These are phyloP conservation scores for Astrocystis sublimbata DNA, from an alignment of 495 filamentous ascomycete genomes.

Conservation along the genomic window DNA sequence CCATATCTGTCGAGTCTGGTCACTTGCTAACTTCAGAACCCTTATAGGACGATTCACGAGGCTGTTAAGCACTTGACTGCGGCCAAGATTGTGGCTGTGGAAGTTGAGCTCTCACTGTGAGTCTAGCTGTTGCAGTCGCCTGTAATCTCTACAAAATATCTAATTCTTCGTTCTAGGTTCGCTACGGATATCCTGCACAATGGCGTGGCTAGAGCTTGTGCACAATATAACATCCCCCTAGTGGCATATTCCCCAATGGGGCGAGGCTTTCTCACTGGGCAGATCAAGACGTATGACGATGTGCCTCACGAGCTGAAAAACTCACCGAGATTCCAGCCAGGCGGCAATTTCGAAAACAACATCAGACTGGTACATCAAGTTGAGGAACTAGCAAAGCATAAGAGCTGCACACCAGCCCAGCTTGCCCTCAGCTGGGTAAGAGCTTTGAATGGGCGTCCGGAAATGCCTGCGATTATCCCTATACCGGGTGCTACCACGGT, in stretches of 20 bases:
- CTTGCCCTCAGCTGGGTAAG: conserved; percentile 75
- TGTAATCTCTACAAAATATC: conserved; percentile 63
- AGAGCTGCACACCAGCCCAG: conserved; percentile 72
- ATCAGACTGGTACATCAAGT: conserved; percentile 67
- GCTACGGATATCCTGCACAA: conserved; percentile 54
- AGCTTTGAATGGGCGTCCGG: conserved; percentile 46
- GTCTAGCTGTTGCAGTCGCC: conserved; percentile 51
- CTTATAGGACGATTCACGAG: conserved; percentile 62
- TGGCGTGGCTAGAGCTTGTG: conserved; percentile 70
- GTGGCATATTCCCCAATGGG: conserved; percentile 53
- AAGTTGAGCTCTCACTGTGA: conserved; percentile 78
- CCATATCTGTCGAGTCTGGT: no score
- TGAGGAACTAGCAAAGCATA: conserved; percentile 64
- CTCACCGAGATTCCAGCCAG: conserved; percentile 64
- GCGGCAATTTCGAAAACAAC: conserved; percentile 70
- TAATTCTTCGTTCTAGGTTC: conserved; percentile 53
- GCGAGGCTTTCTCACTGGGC: conserved; percentile 53
- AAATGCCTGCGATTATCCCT: conserved; percentile 71
- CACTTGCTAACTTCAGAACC: neutral
- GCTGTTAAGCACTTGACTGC: conserved; percentile 68
- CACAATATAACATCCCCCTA: conserved; percentile 72
- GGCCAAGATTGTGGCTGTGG: conserved; percentile 72
- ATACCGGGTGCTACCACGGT: conserved; percentile 72
- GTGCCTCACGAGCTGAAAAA: conserved; percentile 56
- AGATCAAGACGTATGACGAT: conserved; percentile 61